Conservation (phyloP, 192 early-diverging fungal genomes). For the Helicostylum pulchrum region DNA sequence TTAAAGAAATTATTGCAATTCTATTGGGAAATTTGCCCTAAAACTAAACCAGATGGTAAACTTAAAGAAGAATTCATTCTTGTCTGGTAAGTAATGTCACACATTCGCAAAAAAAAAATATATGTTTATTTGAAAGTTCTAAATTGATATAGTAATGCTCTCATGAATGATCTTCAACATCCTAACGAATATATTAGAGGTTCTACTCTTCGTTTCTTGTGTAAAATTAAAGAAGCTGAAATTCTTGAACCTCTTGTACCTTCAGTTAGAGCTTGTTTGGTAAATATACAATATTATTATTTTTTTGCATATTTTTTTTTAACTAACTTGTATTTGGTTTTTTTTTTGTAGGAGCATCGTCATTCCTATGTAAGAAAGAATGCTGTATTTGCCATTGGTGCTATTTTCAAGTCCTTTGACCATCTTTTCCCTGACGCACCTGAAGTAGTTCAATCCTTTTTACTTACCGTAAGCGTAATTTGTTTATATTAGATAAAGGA, state of each 20-base stretch:
- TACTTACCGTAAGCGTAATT: constrained; percentile 42
- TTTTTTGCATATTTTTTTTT: neutral
- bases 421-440: constrained; percentile 94
- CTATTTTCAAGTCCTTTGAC: constrained; percentile 87
- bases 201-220: constrained; percentile 87
- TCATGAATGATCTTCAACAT: constrained; percentile 95
- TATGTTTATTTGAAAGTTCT: neutral
- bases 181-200: constrained; percentile 99
- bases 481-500: neutral
- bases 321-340: neutral
- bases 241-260: constrained; percentile 92
- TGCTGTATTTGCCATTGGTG: constrained; percentile 88
- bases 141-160: constrained; percentile 65
- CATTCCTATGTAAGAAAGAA: constrained; percentile 99
- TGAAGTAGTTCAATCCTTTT: constrained; percentile 76
- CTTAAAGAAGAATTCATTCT: constrained; percentile 95
- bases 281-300: constrained; percentile 28
- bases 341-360: constrained; percentile 70
- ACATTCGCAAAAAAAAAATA: neutral
- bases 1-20: constrained; percentile 96
- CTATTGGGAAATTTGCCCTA: constrained; percentile 98
- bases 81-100: constrained; percentile 64
- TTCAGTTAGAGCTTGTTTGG: constrained; percentile 82
- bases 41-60: constrained; percentile 85
- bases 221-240: constrained; percentile 94